Base-by-base conservation (phyloP, 2,329 filamentous ascomycete genomes). In the Trichoderma sp. region DNA sequence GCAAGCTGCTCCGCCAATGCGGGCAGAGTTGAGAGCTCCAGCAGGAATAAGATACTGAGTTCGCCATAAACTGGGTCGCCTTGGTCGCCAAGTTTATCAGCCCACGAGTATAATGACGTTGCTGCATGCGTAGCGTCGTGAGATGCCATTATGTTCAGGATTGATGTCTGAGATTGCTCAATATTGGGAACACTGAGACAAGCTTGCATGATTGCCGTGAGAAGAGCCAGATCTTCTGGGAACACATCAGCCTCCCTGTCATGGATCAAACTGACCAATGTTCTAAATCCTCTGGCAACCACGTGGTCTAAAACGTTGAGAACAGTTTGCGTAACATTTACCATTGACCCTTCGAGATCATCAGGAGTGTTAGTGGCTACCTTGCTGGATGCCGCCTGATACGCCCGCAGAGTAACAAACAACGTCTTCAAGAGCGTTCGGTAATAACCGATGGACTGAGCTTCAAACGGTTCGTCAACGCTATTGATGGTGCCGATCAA, bases 31-130 rank as follows among this genome's bases (percentile, higher is more conserved):
- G 94, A 97, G 14, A 99, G 86, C 73, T 97, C 92, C 27, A 97
- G 88, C 16, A 99, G 85, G 79, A 98, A 96, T 31, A 94, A 86
- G 52, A 97, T 86, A 75, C 92, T 92, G n/a, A 97, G 87, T 77
- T 97, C 94, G 72, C 94, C 96, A 78, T 97, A 98, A 35, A 98
- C 84, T 0, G 96, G 95, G 76, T 98, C 95, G 33, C 90, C 89
- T 68, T 91, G 87, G 43, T 91, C 86, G 0, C 91, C 87, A 29
- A 98, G 85, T 73, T 91, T 89, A 78, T 98, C 94, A 4, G 95
- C 89, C 96, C 96, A 99, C 0, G 94, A 97, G 80, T 95, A 98
- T 5, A 99, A 86, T 40, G 92, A 93, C 6, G 91, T 90, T 0
- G 94, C 94, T 71, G 94, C 92, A 75, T 95, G 92, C 57, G 93